Base-by-base conservation (phyloP, 108 stramenopile genomes). In the Poteriospumella lacustris region DNA sequence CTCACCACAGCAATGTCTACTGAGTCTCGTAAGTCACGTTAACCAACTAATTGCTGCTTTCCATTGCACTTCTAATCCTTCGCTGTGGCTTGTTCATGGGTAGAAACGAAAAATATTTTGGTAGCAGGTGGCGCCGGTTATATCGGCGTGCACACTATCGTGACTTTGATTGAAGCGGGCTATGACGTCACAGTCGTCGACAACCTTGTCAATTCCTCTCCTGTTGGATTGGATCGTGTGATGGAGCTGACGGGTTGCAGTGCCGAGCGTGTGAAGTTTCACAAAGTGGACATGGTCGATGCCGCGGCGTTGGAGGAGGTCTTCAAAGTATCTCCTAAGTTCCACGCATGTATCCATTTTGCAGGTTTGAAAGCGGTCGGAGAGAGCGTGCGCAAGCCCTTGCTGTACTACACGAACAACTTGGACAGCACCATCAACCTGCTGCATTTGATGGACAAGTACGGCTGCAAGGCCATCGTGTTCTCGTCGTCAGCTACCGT, bases 291-390 rank as follows among this genome's bases (percentile, higher is more conserved):
- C 59, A 77, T 93, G 67, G 88, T 88, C 76, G 88, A 95, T 58
- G 59, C 77, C 58, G 58, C 56, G 0, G 89, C 81, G 0, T 44
- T 95, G 2, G 88, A 88, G 3, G 76, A 85, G 33, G 88, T 95
- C 52, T 92, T 93, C 86, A 84, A 88, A 64, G 82, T 78, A 80
- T 94, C 91, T 78, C 89, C 91, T 39, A 82, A 67, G 15, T 92
- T 96, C 76, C 81, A 89, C 79, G 90, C 90, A 1, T 96, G 96
- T 85, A 87, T 99, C 39, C 98, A 99, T 78, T 99, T 99, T 86
- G 98, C 98, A n/a, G 98, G 95, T 0, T 85, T 99, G 42, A 99
- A 99, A 83, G 96, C 96, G 68, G 96, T 97, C 19, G 96, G 96
- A 3, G 96, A 99, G 88, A 89, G 87, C 64, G 92, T 96, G 62